A percentile compares a stretch with the other conserved stretches of the same genome.
Conservation (phyloP, 2,329 filamentous ascomycete genomes). For the Phaeosphaeriaceae sp. region DNA sequence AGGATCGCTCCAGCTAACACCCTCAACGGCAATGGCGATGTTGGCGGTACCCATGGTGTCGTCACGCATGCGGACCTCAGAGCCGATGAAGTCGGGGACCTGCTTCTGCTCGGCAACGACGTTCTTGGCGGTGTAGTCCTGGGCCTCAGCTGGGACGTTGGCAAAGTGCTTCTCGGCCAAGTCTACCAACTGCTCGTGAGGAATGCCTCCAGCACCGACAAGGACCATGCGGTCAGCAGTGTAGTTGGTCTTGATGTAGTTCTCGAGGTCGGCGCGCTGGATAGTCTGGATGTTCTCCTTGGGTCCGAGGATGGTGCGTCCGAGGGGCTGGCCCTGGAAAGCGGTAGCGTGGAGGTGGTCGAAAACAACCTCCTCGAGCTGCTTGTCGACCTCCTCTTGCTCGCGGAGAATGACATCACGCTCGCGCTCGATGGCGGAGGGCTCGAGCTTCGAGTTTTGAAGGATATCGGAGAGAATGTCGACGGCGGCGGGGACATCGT, state of each 20-base stretch:
- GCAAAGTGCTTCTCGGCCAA: conserved; percentile 97
- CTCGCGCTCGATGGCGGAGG: conserved; percentile 91
- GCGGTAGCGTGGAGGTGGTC: conserved; percentile 98
- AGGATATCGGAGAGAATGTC: conserved; percentile 99
- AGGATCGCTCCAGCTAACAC: conserved; percentile 98
- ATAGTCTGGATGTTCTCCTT: conserved; percentile 99
- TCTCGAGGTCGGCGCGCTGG: conserved; percentile 84
- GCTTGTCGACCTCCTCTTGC: conserved; percentile 99
- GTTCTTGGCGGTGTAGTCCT: conserved; percentile 75
- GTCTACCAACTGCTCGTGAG: conserved; percentile 92
- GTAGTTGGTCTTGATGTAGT: conserved; percentile 99
- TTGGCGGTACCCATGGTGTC: conserved; percentile 96
- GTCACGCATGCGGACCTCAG: conserved; percentile 93
- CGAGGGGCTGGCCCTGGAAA: conserved; percentile 94
- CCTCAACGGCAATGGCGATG: conserved; percentile 97
- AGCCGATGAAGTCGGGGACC: conserved; percentile 94
- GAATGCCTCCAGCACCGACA: conserved; percentile 91
- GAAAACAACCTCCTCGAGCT: conserved; percentile 98
- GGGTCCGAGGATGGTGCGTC: conserved; percentile 96
- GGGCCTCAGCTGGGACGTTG: conserved; percentile 76
- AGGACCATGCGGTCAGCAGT: conserved; percentile 99
- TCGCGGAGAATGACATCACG: conserved; percentile 98
- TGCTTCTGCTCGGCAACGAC: conserved; percentile 78
- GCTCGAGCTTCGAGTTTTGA: conserved; percentile 98
- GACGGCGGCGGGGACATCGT: conserved; percentile 93